These are phyloP conservation scores for Neurospora hispaniola DNA, from an alignment of 495 filamentous ascomycete genomes.

Conservation along the genomic window DNA sequence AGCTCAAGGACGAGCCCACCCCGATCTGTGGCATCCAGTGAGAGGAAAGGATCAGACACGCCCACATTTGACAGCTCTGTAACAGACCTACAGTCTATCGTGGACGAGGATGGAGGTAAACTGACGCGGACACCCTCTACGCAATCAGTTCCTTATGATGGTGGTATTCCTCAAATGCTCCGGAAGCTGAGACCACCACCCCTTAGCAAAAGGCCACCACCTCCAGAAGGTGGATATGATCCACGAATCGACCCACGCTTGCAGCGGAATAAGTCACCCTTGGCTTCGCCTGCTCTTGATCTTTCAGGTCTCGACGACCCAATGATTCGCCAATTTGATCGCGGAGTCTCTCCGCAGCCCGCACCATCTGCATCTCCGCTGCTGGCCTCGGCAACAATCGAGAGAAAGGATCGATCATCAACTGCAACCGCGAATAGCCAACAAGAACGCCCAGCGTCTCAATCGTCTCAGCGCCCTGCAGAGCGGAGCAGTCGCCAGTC, in stretches of 20 bases:
- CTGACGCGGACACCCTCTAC: background rate
- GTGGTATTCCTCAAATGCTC: background rate
- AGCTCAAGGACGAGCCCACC: constrained; percentile 64
- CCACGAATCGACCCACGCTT: constrained; percentile 22
- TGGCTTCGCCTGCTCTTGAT: constrained; percentile 15
- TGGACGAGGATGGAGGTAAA: constrained; percentile 22
- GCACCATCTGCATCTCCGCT: background rate
- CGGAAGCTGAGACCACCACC: constrained; percentile 9
- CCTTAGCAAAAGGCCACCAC: constrained; percentile 15
- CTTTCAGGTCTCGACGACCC: constrained; percentile 7
- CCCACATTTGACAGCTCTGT: constrained; percentile 38
- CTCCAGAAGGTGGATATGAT: constrained; percentile 24
- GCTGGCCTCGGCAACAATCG: background rate
- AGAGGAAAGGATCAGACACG: constrained; percentile 27
- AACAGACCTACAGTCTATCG: constrained; percentile 41
- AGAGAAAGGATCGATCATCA: background rate
- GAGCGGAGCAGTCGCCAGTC: constrained; percentile 1
- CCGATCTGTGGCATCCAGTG: constrained; percentile 30
- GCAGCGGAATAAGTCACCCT: constrained; percentile 10
- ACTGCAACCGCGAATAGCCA: background rate
- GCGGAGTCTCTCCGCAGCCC: background rate
- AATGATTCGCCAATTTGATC: background rate
- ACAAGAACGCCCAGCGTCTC: background rate
- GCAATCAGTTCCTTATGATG: background rate
- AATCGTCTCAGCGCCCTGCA: constrained; percentile 1